Conservation (phyloP, 352 stramenopile genomes). For the Vaucheria bursata region DNA sequence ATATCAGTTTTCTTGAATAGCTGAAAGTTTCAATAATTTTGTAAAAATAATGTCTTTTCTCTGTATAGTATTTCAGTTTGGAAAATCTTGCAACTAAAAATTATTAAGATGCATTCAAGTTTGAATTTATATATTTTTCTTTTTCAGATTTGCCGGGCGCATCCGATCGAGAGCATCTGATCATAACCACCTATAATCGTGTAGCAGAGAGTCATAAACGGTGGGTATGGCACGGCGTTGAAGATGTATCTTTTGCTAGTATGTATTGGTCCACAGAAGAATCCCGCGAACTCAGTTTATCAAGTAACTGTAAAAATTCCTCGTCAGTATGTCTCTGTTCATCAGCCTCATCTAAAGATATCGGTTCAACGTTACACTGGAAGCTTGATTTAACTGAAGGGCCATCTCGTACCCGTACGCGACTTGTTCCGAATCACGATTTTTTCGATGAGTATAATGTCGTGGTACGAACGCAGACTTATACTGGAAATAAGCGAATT, state of each 20-base stretch:
- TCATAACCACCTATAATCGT: too few relatives aligned
- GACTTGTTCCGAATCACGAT: constrained; percentile 25
- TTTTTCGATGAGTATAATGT: constrained; percentile 48
- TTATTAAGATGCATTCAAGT: too few relatives aligned
- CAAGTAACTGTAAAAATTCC: neutral
- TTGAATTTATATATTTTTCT: too few relatives aligned
- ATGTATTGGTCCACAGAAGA: constrained; percentile 1
- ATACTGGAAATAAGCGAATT: too few relatives aligned
- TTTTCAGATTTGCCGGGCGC: too few relatives aligned
- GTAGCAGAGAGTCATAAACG: constrained; percentile 8
- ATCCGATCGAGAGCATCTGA: too few relatives aligned
- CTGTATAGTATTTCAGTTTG: too few relatives aligned
- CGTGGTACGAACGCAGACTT: too few relatives aligned
- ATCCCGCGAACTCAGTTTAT: neutral
- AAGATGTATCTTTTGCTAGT: constrained; percentile 16
- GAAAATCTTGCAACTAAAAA: too few relatives aligned
- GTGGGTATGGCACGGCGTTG: constrained; percentile 33
- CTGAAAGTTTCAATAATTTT: too few relatives aligned
- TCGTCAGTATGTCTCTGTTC: neutral
- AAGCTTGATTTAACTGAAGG: constrained; percentile 46
- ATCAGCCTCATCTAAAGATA: neutral
- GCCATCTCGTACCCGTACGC: constrained; percentile 21
- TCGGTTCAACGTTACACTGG: neutral
- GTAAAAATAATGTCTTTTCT: too few relatives aligned
- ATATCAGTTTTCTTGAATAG: too few relatives aligned